These are phyloP conservation scores for Shiraia bambusicola DNA, from an alignment of 2,329 filamentous ascomycete genomes.

Conservation along the genomic window DNA sequence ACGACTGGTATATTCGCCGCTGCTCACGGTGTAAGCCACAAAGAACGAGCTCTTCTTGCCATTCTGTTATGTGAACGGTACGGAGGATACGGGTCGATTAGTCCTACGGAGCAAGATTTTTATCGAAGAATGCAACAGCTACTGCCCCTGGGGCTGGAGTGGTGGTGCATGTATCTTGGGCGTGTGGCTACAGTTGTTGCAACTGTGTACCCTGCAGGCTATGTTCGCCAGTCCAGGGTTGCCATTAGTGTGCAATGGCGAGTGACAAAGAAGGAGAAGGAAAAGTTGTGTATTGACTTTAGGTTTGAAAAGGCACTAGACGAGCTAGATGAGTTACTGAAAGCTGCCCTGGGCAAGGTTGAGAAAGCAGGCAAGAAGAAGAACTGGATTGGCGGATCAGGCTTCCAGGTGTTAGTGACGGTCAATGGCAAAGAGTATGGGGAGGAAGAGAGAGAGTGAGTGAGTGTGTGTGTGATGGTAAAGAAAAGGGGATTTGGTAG, in stretches of 20 bases:
- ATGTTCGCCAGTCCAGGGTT: constrained; percentile 44
- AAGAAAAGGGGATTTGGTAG: background rate
- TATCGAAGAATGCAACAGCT: constrained; percentile 56
- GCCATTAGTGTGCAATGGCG: constrained; percentile 27
- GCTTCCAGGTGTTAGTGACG: constrained; percentile 32
- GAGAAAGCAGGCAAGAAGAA: constrained; percentile 46
- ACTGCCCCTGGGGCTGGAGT: constrained; percentile 57
- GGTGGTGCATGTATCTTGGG: constrained; percentile 68
- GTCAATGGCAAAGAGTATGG: constrained; percentile 30
- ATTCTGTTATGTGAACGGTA: constrained; percentile 73
- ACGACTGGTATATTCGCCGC: constrained; percentile 67
- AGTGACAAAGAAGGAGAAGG: constrained; percentile 29
- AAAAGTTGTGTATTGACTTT: constrained; percentile 35
- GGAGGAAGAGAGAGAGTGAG: constrained; percentile 11
- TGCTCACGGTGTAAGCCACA: constrained; percentile 72
- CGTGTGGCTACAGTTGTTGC: constrained; percentile 60
- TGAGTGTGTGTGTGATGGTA: background rate
- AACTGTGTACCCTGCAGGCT: constrained; percentile 62
- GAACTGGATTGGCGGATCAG: constrained; percentile 37
- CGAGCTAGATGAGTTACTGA: constrained; percentile 37
- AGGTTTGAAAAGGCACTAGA: constrained; percentile 25
- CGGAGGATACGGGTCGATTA: constrained; percentile 60
- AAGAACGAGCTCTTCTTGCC: constrained; percentile 68
- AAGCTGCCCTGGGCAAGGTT: constrained; percentile 33
- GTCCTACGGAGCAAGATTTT: constrained; percentile 59